Base-by-base conservation (phyloP, 2,329 filamentous ascomycete species). In the Endoconidiophora polonica region DNA sequence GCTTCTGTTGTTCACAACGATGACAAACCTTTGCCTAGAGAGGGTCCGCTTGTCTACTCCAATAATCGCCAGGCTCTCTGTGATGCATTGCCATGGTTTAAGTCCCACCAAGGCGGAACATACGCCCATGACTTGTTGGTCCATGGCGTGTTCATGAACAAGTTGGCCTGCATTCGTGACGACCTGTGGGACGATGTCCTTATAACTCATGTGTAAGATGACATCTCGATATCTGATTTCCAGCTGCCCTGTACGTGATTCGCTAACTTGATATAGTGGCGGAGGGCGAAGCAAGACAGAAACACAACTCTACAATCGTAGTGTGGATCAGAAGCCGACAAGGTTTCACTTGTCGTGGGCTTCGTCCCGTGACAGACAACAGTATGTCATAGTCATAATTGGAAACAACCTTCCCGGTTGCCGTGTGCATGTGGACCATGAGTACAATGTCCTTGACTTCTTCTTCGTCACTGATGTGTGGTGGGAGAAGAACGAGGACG, bases 381-480 rank as follows among this genome's bases (percentile, higher is more conserved):
- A 62, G 0, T 56, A 63, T 1, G 62, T 86, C 1, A 72, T 72
- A 0, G 54, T 77, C 0, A 67, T 78, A 52, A 69, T 73, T 49
- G 74, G 76, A 73, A 61, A 62, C 48, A 47, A 18, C 9, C 39
- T 43, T n/a, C 39, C 46, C 20, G 22, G 22, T 7, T 40, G 22
- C 16, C 66, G 68, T 0, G 69, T 68, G 1, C 63, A 67, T 23
- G 64, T 79, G 5, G 72, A 73, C 0, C 68, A 79, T 52, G 64
- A 70, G 1, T 86, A 79, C 57, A 77, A 73, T 50, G 76, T 86
- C 0, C 66, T 87, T 40, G 80, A 69, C n/a, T 78, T 71, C 60
- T 87, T 84, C 59, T 74, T 78, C 45, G 66, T 83, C 10, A 82
- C 79, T 0, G 66, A 81, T 45, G 66, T 86, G 0, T 88, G 83